Evolutionary conservation across 1,284 basidiomycete species (phyloP).

Genomic region (Polyporus tsugae): DNA sequence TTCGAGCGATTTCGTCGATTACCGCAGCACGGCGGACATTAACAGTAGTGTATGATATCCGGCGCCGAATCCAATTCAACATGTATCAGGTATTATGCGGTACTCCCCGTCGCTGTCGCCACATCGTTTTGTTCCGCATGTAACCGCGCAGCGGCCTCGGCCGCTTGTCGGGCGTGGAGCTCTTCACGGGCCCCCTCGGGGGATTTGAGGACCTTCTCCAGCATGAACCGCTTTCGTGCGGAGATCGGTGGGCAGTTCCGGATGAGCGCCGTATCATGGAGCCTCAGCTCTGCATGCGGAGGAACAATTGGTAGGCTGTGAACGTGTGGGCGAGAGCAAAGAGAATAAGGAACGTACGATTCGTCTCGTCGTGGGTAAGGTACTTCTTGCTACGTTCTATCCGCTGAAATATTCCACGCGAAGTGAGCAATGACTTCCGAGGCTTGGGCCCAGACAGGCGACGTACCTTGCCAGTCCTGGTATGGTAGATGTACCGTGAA

Average conservation of each 20-base stretch:
- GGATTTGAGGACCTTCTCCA: conserved; percentile 72
- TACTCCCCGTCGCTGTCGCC: not conserved
- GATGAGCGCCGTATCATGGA: conserved; percentile 76
- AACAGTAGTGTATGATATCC: not conserved
- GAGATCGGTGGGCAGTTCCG: conserved; percentile 83
- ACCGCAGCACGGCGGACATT: conserved; percentile 11
- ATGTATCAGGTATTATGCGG: not conserved
- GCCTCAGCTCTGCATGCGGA: conserved; percentile 58
- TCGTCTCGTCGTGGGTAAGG: conserved; percentile 74
- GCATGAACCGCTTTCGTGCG: conserved; percentile 74
- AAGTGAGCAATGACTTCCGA: not conserved
- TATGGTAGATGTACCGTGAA: conserved; percentile 72
- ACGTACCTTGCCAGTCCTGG: conserved; percentile 76
- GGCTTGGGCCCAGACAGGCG: not conserved
- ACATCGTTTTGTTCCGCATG: not conserved
- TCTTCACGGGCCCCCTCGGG: conserved; percentile 67
- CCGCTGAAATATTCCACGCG: conserved; percentile 50
- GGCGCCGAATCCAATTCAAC: not conserved
- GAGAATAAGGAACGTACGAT: conserved; percentile 53
- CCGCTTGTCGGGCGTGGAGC: conserved; percentile 35
- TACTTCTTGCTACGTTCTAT: conserved; percentile 79
- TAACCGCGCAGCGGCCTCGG: conserved; percentile 21
- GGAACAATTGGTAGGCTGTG: not conserved
- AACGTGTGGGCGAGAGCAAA: not conserved
- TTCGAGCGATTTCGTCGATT: not conserved